Conservation (phyloP, 2,329 filamentous ascomycete species). For the Fusarium begoniae region DNA sequence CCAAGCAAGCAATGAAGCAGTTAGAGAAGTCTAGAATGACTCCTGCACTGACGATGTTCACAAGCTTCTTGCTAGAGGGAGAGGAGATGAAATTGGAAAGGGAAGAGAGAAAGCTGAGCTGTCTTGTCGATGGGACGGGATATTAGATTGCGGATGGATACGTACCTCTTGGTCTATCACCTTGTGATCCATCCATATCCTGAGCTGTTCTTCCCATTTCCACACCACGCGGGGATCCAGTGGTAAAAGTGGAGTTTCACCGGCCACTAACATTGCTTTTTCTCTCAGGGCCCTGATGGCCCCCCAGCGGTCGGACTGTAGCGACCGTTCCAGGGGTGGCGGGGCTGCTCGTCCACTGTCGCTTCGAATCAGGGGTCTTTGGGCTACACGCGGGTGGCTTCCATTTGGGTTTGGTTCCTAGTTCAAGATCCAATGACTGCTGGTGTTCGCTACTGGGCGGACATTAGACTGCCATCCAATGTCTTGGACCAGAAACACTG, state of each 20-base stretch:
- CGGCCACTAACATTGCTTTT: conserved; percentile 22
- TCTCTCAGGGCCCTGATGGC: conserved; percentile 20
- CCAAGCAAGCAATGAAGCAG: conserved; percentile 7
- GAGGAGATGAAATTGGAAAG: conserved; percentile 8
- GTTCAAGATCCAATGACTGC: conserved; percentile 4
- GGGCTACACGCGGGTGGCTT: conserved; percentile 25
- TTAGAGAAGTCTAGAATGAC: conserved; percentile 15
- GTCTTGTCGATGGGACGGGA: conserved; percentile 33
- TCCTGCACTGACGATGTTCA: conserved; percentile 21
- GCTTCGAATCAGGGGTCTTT: conserved; percentile 28
- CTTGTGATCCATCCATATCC: conserved; percentile 22
- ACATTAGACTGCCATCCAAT: conserved; percentile 17
- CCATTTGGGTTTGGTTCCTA: conserved; percentile 15
- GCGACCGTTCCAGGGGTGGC: conserved; percentile 29
- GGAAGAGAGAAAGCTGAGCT: conserved; percentile 33
- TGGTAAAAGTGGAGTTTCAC: conserved; percentile 14
- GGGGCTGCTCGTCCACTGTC: conserved; percentile 12
- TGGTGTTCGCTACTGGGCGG: neutral
- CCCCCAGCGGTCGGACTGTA: conserved; percentile 28
- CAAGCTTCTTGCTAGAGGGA: conserved; percentile 25
- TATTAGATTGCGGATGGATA: conserved; percentile 39
- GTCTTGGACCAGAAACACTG: conserved; percentile 5
- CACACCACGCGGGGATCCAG: conserved; percentile 7
- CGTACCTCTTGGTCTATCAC: conserved; percentile 26
- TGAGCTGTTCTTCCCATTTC: conserved; percentile 34